Percentiles rank a stretch among this genome's conserved stretches.
Evolutionary conservation across 2,329 filamentous ascomycete genomes (phyloP).

Genomic region (Colletotrichum lupini): DNA sequence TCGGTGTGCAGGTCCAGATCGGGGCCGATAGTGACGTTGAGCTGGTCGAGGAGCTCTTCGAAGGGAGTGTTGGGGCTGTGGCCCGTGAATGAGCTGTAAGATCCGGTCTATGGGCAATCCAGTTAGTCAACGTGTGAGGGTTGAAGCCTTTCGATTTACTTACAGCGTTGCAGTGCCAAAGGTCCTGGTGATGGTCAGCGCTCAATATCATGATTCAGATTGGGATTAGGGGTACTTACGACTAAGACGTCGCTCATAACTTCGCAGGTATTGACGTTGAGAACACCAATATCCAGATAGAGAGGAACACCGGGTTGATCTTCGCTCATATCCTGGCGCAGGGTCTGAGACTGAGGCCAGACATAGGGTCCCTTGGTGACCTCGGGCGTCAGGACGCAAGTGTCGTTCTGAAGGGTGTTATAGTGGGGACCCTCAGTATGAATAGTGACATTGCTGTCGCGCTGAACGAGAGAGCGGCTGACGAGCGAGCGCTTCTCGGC

Average conservation of each 20-base stretch:
- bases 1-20: slow-evolving; percentile 27
- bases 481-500: slow-evolving; percentile 28
- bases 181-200: too few species aligned
- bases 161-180: slow-evolving; percentile 30
- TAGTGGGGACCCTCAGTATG: slow-evolving; percentile 28
- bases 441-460: slow-evolving; percentile 21
- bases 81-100: slow-evolving; percentile 25
- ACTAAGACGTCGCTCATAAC: slow-evolving; percentile 1
- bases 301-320: slow-evolving; percentile 53
- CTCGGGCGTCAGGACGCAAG: slow-evolving; percentile 23
- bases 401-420: slow-evolving; percentile 39
- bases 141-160: neutral
- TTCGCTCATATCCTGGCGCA: slow-evolving; percentile 57
- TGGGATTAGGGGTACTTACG: too few species aligned
- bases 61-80: slow-evolving; percentile 21
- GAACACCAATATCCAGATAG: slow-evolving; percentile 43
- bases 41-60: slow-evolving; percentile 26
- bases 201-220: too few species aligned
- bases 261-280: slow-evolving; percentile 38
- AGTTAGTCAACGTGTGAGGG: too few species aligned
- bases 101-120: slow-evolving; percentile 2
- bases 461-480: slow-evolving; percentile 6
- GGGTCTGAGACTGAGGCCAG: slow-evolving; percentile 53
- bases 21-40: slow-evolving; percentile 26
- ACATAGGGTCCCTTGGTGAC: slow-evolving; percentile 40